A percentile compares a stretch with the other conserved stretches of the same genome.
phyloP scores from a whole-genome alignment of 805 yeast species.

The Saccharomycopsis olivae region DNA sequence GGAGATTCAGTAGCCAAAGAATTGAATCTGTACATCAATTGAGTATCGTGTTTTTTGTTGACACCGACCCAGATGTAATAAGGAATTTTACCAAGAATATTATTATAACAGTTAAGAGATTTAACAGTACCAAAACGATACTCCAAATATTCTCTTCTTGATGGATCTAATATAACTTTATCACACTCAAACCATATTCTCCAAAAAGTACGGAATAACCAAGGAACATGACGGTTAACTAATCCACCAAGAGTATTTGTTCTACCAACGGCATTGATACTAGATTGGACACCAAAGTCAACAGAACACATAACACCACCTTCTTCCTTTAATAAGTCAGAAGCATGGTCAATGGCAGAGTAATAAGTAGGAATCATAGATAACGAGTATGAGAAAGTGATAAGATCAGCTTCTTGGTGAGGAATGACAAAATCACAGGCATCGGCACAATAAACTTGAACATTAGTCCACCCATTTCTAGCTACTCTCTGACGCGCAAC shows the following conservation, averaged over 20 bases:
- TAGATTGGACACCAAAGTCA: conserved; percentile 71
- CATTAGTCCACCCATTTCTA: conserved; percentile 42
- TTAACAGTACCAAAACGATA: conserved; percentile 75
- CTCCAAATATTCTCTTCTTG: conserved; percentile 75
- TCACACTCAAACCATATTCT: conserved; percentile 82
- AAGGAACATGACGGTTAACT: conserved; percentile 59
- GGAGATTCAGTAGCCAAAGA: conserved; percentile 77
- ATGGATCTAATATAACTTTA: conserved; percentile 65
- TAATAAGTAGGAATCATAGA: conserved; percentile 82
- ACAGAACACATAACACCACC: conserved; percentile 60
- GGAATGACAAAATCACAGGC: conserved; percentile 61
- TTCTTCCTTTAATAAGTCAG: conserved; percentile 36
- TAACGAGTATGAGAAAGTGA: conserved; percentile 71
- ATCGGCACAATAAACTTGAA: conserved; percentile 60
- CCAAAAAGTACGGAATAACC: conserved; percentile 77
- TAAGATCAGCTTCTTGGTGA: conserved; percentile 44
- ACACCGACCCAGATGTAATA: conserved; percentile 80
- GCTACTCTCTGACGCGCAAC: conserved; percentile 54
- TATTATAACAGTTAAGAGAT: conserved; percentile 58
- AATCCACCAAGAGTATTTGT: conserved; percentile 69
- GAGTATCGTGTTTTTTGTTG: conserved; percentile 43
- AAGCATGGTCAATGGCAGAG: conserved; percentile 65
- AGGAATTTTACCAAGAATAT: conserved; percentile 60
- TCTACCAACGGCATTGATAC: conserved; percentile 54
- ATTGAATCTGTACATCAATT: conserved; percentile 43